Evolutionary conservation across 2,329 filamentous ascomycete genomes (phyloP), one percentile per base, ranked within the genome.

Genomic region (Aspergillus sp.): DNA sequence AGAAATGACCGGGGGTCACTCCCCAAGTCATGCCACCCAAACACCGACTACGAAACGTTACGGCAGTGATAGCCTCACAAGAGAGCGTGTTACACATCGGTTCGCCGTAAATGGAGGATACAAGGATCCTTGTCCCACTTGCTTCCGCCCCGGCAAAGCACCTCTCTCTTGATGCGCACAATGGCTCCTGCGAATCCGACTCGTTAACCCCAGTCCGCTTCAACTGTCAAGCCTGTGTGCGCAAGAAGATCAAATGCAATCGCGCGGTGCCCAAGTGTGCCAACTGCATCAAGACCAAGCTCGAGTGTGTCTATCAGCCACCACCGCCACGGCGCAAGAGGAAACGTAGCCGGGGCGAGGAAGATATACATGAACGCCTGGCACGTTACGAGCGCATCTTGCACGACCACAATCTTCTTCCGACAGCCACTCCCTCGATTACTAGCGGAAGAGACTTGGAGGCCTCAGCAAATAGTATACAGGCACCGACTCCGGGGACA

Each of bases 161-260:
- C 4, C 32, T 5, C 32, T 2, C 32, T 5, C 4, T 36, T 36
- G 12, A 36, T 1, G 12, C 12, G 10, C 32, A 36, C 12, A 36
- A 36, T 36, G 12, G 4, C 32, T 36, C 4, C 32, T 32, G 10
- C 4, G 30, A 32, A 32, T 10, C 3, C 3, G 28, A 1, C 28
- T 30, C 28, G 28, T 30, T 3, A 12, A 36, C 32, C 32, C 32
- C 32, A 2, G 2, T 36, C 32, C 32, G 12, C 32, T 36, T 36
- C 32, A 36, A 36, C 32, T 69, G 65, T 52, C 65, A 65, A 45
- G 5, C 55, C 13, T 74, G 72, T 47, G 72, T 71, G 32, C 68
- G 73, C 23, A 67, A 75, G 45, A 81, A 80, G 60, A 74, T 79
- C 8, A 79, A 76, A 63, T 80, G 78, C 65, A 70, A 79, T 63